Evolutionary conservation across 2,329 filamentous ascomycete species (phyloP), one percentile per base, ranked within the genome.

Genomic region (Colletotrichum orbiculare): DNA sequence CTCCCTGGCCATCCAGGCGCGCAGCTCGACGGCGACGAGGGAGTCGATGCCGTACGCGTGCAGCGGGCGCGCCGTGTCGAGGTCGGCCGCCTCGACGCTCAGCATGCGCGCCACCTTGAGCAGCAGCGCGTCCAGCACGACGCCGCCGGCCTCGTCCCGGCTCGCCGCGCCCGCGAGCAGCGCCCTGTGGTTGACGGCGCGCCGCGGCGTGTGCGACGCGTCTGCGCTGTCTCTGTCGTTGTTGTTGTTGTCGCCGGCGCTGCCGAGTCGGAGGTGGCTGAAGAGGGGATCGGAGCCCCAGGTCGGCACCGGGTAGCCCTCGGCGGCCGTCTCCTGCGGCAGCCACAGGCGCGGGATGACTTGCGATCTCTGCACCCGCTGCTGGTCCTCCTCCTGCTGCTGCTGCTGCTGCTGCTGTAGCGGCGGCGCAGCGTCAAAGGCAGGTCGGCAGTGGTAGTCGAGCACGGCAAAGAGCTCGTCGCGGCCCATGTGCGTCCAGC

Each of bases 1-100:
- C 58, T 82, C 74, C 62, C 81, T 82, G 41, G 78, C 53, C 61
- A 84, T 82, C 83, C 83, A 86, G 5, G 78, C 74, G 1, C 82
- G 78, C 4, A 80, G 79, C 75, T 72, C 73, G n/a, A 72, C 71
- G 4, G 71, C 71, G 0, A 72, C 71, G 6, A 74, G 62, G 2
- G 72, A 73, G 25, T 75, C 73, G 2, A 74, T 62, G 9, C 73
- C 72, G 15, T 73, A 73, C 1, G 63, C 54, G 6, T 69, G 66
- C 0, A 72, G 46, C 2, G 72, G 60, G 42, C 68, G 69, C 33
- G 52, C 55, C 1, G 55, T 10, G 3, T 73, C 72, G 2, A 75
- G 58, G 6, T 74, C 70, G 0, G 66, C 60, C 2, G 50, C 35
- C 8, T 61, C 54, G 43, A 70, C 56, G 39, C 66, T 60, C 15